Evolutionary conservation across 192 early-diverging fungal species (phyloP).

Genomic region (Allomyces arbusculus): DNA sequence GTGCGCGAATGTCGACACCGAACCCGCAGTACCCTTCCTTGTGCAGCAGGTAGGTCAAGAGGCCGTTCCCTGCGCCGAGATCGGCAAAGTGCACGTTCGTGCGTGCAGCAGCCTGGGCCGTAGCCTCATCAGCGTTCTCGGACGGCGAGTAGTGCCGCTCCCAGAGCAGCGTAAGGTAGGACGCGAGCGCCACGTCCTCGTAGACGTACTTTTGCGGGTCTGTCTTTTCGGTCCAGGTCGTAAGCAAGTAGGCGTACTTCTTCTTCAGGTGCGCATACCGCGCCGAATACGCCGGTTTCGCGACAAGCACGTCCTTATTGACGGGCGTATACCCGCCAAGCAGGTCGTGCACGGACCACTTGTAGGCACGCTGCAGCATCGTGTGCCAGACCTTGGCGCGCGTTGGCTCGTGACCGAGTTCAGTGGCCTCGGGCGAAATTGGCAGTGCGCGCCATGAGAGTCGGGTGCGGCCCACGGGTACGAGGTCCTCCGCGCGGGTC

Average conservation of each 20-base stretch:
- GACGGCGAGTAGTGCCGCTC: constrained; percentile 3
- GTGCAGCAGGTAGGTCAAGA: constrained; percentile 49
- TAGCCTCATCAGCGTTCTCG: neutral
- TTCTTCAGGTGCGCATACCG: constrained; percentile 46
- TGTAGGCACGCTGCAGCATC: neutral
- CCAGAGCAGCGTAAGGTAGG: constrained; percentile 61
- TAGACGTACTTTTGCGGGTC: constrained; percentile 67
- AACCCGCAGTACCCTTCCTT: constrained; percentile 48
- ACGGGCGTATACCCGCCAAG: constrained; percentile 21
- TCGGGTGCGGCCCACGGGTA: too few species aligned
- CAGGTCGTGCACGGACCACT: neutral
- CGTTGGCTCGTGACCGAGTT: neutral
- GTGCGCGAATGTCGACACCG: constrained; percentile 50
- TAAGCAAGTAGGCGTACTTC: constrained; percentile 45
- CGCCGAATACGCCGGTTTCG: constrained; percentile 39
- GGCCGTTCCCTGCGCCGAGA: constrained; percentile 69
- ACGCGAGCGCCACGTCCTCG: constrained; percentile 73
- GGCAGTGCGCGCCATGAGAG: too few species aligned
- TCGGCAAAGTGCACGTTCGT: constrained; percentile 37
- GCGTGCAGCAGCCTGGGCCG: neutral
- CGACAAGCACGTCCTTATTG: constrained; percentile 44
- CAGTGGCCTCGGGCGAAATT: neutral
- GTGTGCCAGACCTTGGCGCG: too few species aligned
- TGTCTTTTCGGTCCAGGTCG: constrained; percentile 61
- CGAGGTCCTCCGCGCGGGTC: neutral